Evolutionary conservation across 1,139 yeast species (phyloP), one percentile per base, ranked within the genome.

Genomic region (Geotrichum siamense): DNA sequence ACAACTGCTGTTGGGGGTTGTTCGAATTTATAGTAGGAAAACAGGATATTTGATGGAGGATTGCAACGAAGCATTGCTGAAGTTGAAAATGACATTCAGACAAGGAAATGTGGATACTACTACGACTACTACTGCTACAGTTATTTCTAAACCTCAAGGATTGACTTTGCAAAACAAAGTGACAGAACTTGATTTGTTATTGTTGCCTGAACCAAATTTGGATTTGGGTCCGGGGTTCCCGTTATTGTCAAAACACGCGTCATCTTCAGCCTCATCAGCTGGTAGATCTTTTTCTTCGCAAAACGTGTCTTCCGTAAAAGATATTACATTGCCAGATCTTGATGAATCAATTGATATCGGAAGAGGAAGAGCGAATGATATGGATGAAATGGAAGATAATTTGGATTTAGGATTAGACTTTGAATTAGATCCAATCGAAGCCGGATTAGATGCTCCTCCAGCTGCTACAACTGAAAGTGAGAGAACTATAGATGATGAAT

Each of bases 11-110:
- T 77, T 84, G 45, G 97, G 97, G 40, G 86, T 91, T 10, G 94
- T 87, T 26, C 72, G 87, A 48, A 89, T 91, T 19, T 89, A 87
- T 63, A 81, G 91, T 26, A 71, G 93, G 49, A 86, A 89, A 64
- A 87, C 96, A 20, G 80, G 81, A 54, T 84, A 85, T 54, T 69
- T 91, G 35, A 69, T 84, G 41, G 93, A 86, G 49, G 98, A 91
- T 59, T 91, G 87, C 33, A 75, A 78, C 42, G 94, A 85, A 53
- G 82, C 89, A 1, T 67, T 89, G 47, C 66, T 78, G 51, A 82
- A 79, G 58, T 69, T 89, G 54, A 84, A 83, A 55, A 75, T 82
- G 38, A 77, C 94, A 2, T 89, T 89, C 64, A 69, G 67, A 46
- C 65, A 76, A 3, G 74, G 66, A 13, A 58, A 59, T 33, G 66